Percentiles rank a stretch among this genome's conserved stretches.
Evolutionary conservation across 768 basidiomycete species (phyloP).

Genomic region (Lactarius sanguifluus): DNA sequence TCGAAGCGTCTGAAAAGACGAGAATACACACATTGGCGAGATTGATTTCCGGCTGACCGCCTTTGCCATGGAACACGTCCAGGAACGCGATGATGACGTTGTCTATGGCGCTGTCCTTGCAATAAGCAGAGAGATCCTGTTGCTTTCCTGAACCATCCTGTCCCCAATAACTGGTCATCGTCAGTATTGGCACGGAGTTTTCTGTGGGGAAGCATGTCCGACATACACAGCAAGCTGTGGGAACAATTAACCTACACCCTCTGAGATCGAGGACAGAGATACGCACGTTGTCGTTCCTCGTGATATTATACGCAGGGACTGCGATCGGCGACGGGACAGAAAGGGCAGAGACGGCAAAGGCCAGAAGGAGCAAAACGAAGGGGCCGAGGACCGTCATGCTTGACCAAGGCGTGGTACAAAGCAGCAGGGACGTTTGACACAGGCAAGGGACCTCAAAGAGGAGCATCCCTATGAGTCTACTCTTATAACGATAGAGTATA

Average conservation of each 20-base stretch:
- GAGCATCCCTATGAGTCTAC: not conserved
- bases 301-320: constrained; percentile 51
- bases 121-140: constrained; percentile 5
- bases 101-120: constrained; percentile 13
- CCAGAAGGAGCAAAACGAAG: not conserved
- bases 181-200: constrained; percentile 46
- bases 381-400: not conserved
- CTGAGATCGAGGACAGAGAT: not conserved
- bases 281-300: constrained; percentile 60
- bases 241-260: not conserved
- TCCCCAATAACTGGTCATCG: constrained; percentile 36
- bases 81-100: constrained; percentile 19
- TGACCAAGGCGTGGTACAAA: not conserved
- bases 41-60: constrained; percentile 60
- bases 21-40: constrained; percentile 57
- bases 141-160: constrained; percentile 16
- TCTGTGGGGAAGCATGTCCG: not conserved
- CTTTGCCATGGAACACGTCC: constrained; percentile 9
- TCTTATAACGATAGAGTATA: not conserved
- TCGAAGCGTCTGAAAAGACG: not conserved
- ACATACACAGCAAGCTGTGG: constrained; percentile 57
- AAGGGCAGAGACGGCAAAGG: not conserved
- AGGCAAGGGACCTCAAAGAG: not conserved
- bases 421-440: not conserved
- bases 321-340: not conserved